Percentiles rank a stretch among this genome's conserved stretches.
These are phyloP conservation scores for Alternaria viburni DNA, from an alignment of 2,329 filamentous ascomycete genomes.

Conservation along the genomic window DNA sequence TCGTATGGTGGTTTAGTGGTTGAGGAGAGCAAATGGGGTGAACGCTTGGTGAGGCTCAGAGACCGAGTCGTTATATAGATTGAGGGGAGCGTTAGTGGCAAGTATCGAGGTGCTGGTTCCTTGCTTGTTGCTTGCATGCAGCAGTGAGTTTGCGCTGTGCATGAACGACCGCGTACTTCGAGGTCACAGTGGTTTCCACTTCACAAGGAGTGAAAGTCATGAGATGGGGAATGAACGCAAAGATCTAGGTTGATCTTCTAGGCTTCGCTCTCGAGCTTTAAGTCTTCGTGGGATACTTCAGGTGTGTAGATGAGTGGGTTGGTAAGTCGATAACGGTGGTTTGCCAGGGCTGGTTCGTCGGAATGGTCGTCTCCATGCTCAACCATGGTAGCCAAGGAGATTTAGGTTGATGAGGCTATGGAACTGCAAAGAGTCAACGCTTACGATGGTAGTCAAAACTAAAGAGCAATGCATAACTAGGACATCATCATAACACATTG, in stretches of 20 bases:
- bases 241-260: not conserved
- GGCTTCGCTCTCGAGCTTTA: not conserved
- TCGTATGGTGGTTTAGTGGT: not conserved
- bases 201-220: not conserved
- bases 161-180: not conserved
- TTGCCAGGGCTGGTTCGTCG: not conserved
- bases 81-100: not conserved
- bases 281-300: not conserved
- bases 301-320: not conserved
- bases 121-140: not conserved
- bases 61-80: not conserved
- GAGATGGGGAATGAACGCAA: not conserved
- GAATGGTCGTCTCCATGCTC: not conserved
- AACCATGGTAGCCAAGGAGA: not conserved
- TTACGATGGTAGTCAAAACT: not conserved
- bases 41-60: not conserved
- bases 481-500: not conserved
- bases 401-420: not conserved
- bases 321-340: not conserved
- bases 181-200: not conserved
- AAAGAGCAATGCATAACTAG: not conserved
- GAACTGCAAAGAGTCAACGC: not conserved
- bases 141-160: not conserved
- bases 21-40: not conserved
- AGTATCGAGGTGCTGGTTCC: not conserved